These are phyloP conservation scores for Globisporangium splendens DNA, from an alignment of 352 stramenopile species.

Conservation along the genomic window DNA sequence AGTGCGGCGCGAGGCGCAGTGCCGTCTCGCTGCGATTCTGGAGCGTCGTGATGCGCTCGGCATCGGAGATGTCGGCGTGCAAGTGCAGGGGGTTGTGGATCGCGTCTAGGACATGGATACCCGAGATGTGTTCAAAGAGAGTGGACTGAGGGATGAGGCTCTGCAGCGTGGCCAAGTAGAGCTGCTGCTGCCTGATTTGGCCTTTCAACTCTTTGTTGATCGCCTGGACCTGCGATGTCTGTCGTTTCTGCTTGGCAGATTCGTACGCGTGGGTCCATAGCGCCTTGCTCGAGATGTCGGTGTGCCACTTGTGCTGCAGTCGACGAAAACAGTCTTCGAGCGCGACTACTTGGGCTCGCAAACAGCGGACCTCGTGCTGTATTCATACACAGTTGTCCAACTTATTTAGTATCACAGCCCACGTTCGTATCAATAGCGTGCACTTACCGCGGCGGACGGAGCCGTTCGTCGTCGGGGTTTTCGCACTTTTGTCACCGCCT, in stretches of 20 bases:
- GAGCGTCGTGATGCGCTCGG: conserved; percentile 26
- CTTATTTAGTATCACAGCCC: no score
- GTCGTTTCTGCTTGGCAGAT: conserved; percentile 7
- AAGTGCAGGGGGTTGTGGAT: conserved; percentile 9
- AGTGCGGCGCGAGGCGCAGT: conserved; percentile 24
- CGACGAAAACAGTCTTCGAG: conserved; percentile 1
- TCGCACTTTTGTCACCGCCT: no score
- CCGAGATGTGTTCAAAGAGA: conserved; percentile 1
- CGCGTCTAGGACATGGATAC: conserved; percentile 1
- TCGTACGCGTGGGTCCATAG: neutral
- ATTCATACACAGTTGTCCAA: neutral
- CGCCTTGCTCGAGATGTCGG: neutral
- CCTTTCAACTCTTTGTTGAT: conserved; percentile 3
- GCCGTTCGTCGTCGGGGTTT: no score
- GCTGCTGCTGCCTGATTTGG: conserved; percentile 7
- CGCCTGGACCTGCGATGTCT: conserved; percentile 6
- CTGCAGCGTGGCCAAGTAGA: conserved; percentile 13
- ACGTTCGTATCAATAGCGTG: no score
- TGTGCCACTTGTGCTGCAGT: conserved; percentile 1
- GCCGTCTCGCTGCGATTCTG: conserved; percentile 27
- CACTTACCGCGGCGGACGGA: no score
- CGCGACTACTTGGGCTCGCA: conserved; percentile 1
- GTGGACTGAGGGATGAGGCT: conserved; percentile 7
- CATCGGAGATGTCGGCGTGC: conserved; percentile 2
- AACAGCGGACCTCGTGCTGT: conserved; percentile 8